phyloP scores from a whole-genome alignment of 495 filamentous ascomycete species.

The Neurospora terricola region DNA sequence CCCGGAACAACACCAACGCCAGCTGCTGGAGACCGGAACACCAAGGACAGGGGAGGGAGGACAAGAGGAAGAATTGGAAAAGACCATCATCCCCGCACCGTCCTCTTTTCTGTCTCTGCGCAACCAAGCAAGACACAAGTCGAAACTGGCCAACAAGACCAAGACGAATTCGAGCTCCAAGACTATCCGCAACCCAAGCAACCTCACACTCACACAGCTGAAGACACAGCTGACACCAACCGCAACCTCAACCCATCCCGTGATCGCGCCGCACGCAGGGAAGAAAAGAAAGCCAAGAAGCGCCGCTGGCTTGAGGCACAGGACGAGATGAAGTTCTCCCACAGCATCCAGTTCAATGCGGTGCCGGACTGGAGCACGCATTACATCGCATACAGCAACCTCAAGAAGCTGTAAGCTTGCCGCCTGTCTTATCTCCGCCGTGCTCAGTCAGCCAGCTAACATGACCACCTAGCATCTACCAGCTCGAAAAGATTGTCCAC shows the following conservation, averaged over 20 bases:
- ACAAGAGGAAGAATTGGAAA: neutral
- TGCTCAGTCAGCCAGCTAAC: neutral
- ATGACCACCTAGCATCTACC: slow-evolving; percentile 63
- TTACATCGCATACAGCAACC: slow-evolving; percentile 95
- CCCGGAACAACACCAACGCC: neutral
- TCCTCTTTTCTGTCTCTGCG: neutral
- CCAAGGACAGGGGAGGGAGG: neutral
- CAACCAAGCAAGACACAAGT: neutral
- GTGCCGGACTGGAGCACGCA: slow-evolving; percentile 97
- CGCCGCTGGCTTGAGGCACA: slow-evolving; percentile 47
- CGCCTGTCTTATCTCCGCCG: neutral
- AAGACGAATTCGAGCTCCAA: slow-evolving; percentile 28
- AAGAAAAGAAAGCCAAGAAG: slow-evolving; percentile 37
- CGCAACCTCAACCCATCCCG: neutral
- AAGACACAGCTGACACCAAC: neutral
- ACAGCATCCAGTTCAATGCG: slow-evolving; percentile 98
- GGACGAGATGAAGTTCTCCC: slow-evolving; percentile 98
- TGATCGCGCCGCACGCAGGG: slow-evolving; percentile 5
- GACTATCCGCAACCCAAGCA: slow-evolving; percentile 11
- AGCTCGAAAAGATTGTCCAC: slow-evolving; percentile 71
- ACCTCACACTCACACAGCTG: neutral
- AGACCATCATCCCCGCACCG: neutral
- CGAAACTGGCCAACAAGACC: neutral
- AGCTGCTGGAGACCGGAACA: neutral
- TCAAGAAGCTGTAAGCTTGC: slow-evolving; percentile 83